Conservation (phyloP, 768 basidiomycete genomes). For the Lactarius sanguifluus region DNA sequence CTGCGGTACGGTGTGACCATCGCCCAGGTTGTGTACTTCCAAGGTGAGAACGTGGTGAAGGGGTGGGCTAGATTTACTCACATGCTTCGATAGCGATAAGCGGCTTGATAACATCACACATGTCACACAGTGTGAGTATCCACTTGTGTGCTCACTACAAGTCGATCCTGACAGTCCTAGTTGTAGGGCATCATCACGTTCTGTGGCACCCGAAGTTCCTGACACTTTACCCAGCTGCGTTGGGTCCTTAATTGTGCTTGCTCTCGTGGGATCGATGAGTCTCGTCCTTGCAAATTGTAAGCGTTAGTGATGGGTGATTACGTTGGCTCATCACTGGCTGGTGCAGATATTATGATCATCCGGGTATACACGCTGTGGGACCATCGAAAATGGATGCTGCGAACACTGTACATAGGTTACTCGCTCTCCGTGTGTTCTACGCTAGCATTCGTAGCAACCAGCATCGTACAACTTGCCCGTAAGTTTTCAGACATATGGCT, state of each 20-base stretch:
- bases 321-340: constrained; percentile 31
- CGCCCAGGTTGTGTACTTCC: constrained; percentile 33
- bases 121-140: constrained; percentile 15
- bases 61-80: neutral
- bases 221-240: constrained; percentile 14
- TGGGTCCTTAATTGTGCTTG: constrained; percentile 15
- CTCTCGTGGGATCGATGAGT: constrained; percentile 34
- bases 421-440: constrained; percentile 17
- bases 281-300: constrained; percentile 34
- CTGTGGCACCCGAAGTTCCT: neutral
- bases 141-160: neutral
- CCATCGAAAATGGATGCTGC: constrained; percentile 32
- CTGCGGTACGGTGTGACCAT: constrained; percentile 42
- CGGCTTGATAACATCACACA: constrained; percentile 4
- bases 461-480: constrained; percentile 17
- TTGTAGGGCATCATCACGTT: constrained; percentile 2
- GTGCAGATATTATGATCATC: constrained; percentile 39
- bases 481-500: neutral
- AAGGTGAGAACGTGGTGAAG: constrained; percentile 31
- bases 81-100: constrained; percentile 9
- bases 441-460: constrained; percentile 13
- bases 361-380: constrained; percentile 43
- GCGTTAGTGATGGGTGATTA: constrained; percentile 30
- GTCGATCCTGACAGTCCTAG: neutral
- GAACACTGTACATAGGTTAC: constrained; percentile 11